Evolutionary conservation across 495 filamentous ascomycete genomes (phyloP).

Genomic region (Diplogelasinospora grovesii): DNA sequence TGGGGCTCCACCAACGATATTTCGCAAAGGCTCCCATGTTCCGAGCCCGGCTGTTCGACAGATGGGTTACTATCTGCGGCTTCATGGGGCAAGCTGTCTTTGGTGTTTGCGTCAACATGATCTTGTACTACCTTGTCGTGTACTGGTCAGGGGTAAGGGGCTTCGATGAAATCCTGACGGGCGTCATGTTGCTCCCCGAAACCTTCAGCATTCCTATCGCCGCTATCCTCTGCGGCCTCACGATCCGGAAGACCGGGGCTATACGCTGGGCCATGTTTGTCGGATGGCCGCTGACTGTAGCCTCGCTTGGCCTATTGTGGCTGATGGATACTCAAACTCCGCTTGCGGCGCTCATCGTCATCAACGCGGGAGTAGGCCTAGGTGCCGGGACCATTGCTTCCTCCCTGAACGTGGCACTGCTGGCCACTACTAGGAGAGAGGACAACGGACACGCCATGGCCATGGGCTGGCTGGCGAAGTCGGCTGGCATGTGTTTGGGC

Average conservation of each 20-base stretch:
- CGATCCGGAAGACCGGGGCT: slow-evolving; percentile 38
- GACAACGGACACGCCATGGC: slow-evolving; percentile 52
- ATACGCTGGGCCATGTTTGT: slow-evolving; percentile 49
- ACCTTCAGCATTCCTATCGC: slow-evolving; percentile 40
- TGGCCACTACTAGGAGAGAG: slow-evolving; percentile 35
- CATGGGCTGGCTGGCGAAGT: slow-evolving; percentile 53
- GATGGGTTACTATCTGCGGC: slow-evolving; percentile 31
- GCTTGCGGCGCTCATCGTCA: slow-evolving; percentile 43
- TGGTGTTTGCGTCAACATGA: slow-evolving; percentile 28
- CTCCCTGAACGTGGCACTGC: slow-evolving; percentile 42
- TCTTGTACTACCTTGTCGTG: slow-evolving; percentile 61
- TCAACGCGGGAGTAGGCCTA: slow-evolving; percentile 46
- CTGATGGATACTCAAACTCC: slow-evolving; percentile 42
- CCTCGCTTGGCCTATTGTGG: slow-evolving; percentile 45
- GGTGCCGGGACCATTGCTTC: slow-evolving; percentile 51
- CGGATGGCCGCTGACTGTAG: slow-evolving; percentile 46
- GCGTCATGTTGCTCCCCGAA: slow-evolving; percentile 54
- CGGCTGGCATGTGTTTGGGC: slow-evolving; percentile 46
- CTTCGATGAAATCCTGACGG: slow-evolving; percentile 51
- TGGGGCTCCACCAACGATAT: slow-evolving; percentile 47
- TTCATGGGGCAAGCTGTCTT: slow-evolving; percentile 45
- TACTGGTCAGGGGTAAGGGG: slow-evolving; percentile 62
- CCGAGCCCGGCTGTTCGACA: slow-evolving; percentile 33
- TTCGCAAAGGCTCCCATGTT: slow-evolving; percentile 46
- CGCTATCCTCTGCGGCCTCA: slow-evolving; percentile 42